A percentile compares a stretch with the other conserved stretches of the same genome.
Conservation (phyloP, 2,329 filamentous ascomycete genomes). For the Xylaria hypoxylon region DNA sequence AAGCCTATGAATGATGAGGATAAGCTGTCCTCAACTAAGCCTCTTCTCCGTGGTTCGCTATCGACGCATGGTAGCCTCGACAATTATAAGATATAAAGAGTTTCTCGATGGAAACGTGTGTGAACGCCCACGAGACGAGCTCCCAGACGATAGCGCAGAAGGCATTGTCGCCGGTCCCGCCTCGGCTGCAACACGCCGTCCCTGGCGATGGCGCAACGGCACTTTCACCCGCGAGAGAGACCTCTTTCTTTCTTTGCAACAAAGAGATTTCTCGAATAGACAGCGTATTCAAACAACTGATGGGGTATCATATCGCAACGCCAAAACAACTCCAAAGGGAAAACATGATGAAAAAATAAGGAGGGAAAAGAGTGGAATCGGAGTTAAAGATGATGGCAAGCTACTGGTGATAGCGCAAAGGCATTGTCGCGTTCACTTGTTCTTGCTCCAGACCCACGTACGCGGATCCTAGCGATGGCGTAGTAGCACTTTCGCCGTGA, state of each 20-base stretch:
- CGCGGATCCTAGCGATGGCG: slow-evolving; percentile 53
- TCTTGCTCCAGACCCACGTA: slow-evolving; percentile 42
- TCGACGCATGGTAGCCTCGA: slow-evolving; percentile 15
- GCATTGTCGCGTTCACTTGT: slow-evolving; percentile 53
- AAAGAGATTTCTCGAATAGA: slow-evolving; percentile 54
- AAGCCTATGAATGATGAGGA: slow-evolving; percentile 32
- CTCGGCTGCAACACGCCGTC: slow-evolving; percentile 60
- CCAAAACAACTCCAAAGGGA: slow-evolving; percentile 41
- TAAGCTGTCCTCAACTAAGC: slow-evolving; percentile 24
- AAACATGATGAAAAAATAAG: slow-evolving; percentile 33
- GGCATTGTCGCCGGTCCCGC: slow-evolving; percentile 62
- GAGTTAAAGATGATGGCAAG: slow-evolving; percentile 41
- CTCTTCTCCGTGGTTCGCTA: background rate
- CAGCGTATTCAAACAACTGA: slow-evolving; percentile 64
- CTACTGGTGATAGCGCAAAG: slow-evolving; percentile 54
- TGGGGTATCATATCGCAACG: slow-evolving; percentile 65
- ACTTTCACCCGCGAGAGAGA: slow-evolving; percentile 57
- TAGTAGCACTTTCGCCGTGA: slow-evolving; percentile 54
- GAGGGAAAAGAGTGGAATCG: slow-evolving; percentile 34
- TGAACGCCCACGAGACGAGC: slow-evolving; percentile 53
- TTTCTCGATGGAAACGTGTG: slow-evolving; percentile 40
- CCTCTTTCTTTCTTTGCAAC: slow-evolving; percentile 28
- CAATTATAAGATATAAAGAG: slow-evolving; percentile 17
- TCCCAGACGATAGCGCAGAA: slow-evolving; percentile 63
- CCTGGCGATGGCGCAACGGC: slow-evolving; percentile 61